Base-by-base conservation (phyloP, 257 asterid genomes). In the Petrea volubilis region DNA sequence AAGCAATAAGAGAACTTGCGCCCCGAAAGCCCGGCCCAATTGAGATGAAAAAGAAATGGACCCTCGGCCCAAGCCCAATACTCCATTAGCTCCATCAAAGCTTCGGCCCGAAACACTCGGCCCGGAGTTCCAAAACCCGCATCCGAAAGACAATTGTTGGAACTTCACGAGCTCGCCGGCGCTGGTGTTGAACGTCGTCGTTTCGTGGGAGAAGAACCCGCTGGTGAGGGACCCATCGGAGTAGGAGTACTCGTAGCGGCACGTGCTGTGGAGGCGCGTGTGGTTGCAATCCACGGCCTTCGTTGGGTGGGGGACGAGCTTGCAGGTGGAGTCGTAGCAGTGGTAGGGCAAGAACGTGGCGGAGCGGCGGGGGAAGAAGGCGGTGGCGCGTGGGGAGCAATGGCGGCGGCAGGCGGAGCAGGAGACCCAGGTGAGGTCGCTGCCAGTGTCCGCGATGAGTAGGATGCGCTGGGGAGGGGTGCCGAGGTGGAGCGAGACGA, bases 51-150 rank as follows among this genome's bases (percentile, higher is more conserved):
- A 77, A 0, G 97, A 90, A 18, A 92, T 90, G 40, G 92, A 81
- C 40, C 96, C 98, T 14, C 95, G 86, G 60, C 98, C 98, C 82
- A 92, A 12, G 50, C 98, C 98, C 83, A 92, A 67, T 3, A 92
- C 96, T 0, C 97, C 97, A 43, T 83, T 75, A 23, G 89, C 89
- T 0, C 96, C 96, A 7, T 50, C 77, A 44, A 89, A 83, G 25
- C 82, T 79, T 15, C 88, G 91, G 68, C 97, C 95, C 13, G 96
- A 68, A 18, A 90, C 60, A 13, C 91, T 87, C 56, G 92, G 96
- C 74, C 93, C 97, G 9, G 94, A 78, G 13, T 85, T 80, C 47
- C 75, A 64, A 13, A 88, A 86, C 21, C 92, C 90, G 72, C 98
- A 92, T 11, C 98, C 98, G 70, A 92, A 90, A 0, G 80, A 36